These are phyloP conservation scores for Globisporangium camurandrum DNA, from an alignment of 352 stramenopile genomes.

Conservation along the genomic window DNA sequence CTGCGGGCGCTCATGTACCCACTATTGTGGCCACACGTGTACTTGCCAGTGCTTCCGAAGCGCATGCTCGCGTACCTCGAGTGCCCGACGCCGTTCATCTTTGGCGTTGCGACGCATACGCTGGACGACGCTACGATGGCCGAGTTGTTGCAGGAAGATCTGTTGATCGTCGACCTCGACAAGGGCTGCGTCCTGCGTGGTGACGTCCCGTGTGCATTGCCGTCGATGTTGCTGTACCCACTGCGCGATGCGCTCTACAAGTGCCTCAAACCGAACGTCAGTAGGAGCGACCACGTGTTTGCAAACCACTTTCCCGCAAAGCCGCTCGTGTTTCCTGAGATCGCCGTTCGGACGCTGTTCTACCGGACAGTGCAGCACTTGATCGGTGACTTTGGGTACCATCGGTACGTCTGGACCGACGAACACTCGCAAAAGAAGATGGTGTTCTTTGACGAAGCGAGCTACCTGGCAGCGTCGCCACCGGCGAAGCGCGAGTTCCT, in stretches of 20 bases:
- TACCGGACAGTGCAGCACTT: slow-evolving; percentile 53
- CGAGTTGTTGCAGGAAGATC: slow-evolving; percentile 42
- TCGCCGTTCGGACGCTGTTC: slow-evolving; percentile 64
- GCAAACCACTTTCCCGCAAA: slow-evolving; percentile 58
- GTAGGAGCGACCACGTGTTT: slow-evolving; percentile 64
- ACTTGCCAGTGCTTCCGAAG: slow-evolving; percentile 68
- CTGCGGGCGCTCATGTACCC: slow-evolving; percentile 81
- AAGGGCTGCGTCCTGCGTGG: slow-evolving; percentile 46
- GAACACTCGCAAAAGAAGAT: slow-evolving; percentile 75
- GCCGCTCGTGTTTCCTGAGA: slow-evolving; percentile 64
- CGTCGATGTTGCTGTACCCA: slow-evolving; percentile 32
- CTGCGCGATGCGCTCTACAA: slow-evolving; percentile 51
- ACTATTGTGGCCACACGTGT: slow-evolving; percentile 83
- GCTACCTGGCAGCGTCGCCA: slow-evolving; percentile 68
- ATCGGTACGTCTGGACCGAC: slow-evolving; percentile 80
- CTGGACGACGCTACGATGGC: slow-evolving; percentile 49
- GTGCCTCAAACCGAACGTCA: slow-evolving; percentile 65
- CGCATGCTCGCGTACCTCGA: slow-evolving; percentile 81
- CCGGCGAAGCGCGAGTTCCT: slow-evolving; percentile 75
- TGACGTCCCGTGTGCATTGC: slow-evolving; percentile 43
- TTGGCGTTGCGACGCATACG: slow-evolving; percentile 60
- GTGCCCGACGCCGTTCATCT: slow-evolving; percentile 82
- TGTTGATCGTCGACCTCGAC: slow-evolving; percentile 71
- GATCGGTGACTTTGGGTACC: slow-evolving; percentile 80
- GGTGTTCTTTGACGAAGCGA: slow-evolving; percentile 82